These are phyloP conservation scores for Pseudozyma thailandica DNA, from an alignment of 1,284 basidiomycete genomes.

Conservation along the genomic window DNA sequence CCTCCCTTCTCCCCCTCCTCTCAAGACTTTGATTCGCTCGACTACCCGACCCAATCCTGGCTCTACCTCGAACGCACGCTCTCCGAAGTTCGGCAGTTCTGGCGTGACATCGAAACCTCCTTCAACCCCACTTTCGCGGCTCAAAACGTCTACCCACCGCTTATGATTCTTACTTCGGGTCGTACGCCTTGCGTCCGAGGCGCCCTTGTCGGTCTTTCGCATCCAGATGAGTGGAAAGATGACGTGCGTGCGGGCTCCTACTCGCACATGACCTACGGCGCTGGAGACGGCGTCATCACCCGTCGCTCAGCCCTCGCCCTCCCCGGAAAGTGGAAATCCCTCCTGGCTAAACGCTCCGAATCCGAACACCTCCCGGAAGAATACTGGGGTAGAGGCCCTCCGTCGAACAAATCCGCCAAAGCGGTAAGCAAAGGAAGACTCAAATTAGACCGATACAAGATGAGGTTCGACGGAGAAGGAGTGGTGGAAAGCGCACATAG, in stretches of 20 bases:
- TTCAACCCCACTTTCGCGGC: slow-evolving; percentile 42
- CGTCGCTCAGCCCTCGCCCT: slow-evolving; percentile 56
- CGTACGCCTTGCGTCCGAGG: slow-evolving; percentile 65
- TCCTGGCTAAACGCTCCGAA: slow-evolving; percentile 40
- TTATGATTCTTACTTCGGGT: slow-evolving; percentile 60
- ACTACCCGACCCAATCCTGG: slow-evolving; percentile 29
- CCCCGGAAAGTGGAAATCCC: slow-evolving; percentile 47
- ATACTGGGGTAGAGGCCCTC: slow-evolving; percentile 17
- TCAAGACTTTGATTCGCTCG: slow-evolving; percentile 17
- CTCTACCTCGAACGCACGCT: slow-evolving; percentile 47
- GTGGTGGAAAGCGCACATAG: slow-evolving; percentile 57
- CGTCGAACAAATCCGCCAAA: slow-evolving; percentile 4
- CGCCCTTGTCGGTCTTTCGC: slow-evolving; percentile 48
- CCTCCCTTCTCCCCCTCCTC: neutral
- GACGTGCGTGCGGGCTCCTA: slow-evolving; percentile 46
- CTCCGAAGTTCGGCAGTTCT: slow-evolving; percentile 54
- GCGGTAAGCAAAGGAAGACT: slow-evolving; percentile 19
- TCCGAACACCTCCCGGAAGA: slow-evolving; percentile 11
- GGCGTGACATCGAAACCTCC: slow-evolving; percentile 45
- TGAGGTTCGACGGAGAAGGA: slow-evolving; percentile 43
- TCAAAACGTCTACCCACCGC: slow-evolving; percentile 59
- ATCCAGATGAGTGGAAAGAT: slow-evolving; percentile 26
- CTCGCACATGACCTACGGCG: slow-evolving; percentile 48
- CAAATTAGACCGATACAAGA: slow-evolving; percentile 24
- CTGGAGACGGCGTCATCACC: slow-evolving; percentile 66